Base-by-base conservation (phyloP, 148 eudicot species). In the Rhododendron ferrugineum region DNA sequence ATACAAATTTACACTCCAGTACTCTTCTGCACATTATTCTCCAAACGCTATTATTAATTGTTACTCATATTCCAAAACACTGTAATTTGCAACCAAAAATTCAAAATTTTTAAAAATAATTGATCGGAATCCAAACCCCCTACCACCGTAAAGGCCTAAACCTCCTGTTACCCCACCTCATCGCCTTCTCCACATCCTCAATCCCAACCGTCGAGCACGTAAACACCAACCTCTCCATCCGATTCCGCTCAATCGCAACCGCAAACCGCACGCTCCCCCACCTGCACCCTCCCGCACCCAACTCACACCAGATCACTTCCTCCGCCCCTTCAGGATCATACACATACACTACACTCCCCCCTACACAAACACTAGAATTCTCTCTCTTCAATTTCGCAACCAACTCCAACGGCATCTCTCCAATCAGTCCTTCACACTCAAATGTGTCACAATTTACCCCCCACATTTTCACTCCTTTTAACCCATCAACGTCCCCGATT, bases 181-280 rank as follows among this genome's bases (percentile, higher is more conserved):
- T 82, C 3, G 92, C 93, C 81, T 13, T 75, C n/a, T 82, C 85
- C 80, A 93, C 73, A 80, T 92, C 93, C 5, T 56, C 62, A 20
- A 95, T 54, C 34, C 90, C 92, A 20, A 95, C 91, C 28, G 74
- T 84, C 9, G 88, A 86, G 78, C 95, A 92, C 64, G 90, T 88
- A 79, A 90, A 84, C 47, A 88, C 94, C 89, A 87, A 20, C 85
- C 87, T 92, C 78, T 88, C 84, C 81, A 76, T 87, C 26, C 42
- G 72, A 58, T 62, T 54, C 56, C 78, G 79, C 15, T 90, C 92
- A 78, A 58, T 64, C 49, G 75, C 89, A 58, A 40, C 88, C 66
- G 79, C 50, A 78, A 91, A 93, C 85, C 78, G 73, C 47, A 91
- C 88, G 76, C 89, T 88, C 50, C 89, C 78, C 98, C 98, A 94